Conservation (phyloP, 352 stramenopile species). For the Achlya hypogyna region DNA sequence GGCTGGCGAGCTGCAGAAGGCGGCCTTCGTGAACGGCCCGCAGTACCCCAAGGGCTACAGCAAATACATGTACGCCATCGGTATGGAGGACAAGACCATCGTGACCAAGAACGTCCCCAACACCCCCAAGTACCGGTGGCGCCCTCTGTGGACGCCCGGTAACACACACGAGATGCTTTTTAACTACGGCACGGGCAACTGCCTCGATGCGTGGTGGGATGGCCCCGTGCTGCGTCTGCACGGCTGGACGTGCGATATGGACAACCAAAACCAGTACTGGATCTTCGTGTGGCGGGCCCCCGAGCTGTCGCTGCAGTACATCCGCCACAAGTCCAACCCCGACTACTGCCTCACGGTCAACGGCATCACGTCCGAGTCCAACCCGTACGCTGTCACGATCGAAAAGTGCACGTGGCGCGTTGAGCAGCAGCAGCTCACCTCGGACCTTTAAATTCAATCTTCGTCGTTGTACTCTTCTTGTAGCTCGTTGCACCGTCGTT, state of each 20-base stretch:
- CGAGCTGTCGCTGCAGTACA: not conserved
- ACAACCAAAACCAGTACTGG: slow-evolving; percentile 1
- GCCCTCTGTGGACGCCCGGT: too few relatives aligned
- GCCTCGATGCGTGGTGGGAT: slow-evolving; percentile 5
- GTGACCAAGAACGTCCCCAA: too few relatives aligned
- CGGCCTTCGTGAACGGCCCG: too few relatives aligned
- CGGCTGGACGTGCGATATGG: not conserved
- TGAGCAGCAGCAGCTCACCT: not conserved
- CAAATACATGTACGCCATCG: too few relatives aligned
- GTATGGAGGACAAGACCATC: too few relatives aligned
- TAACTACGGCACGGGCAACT: too few relatives aligned
- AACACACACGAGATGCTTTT: too few relatives aligned
- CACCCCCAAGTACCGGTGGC: too few relatives aligned
- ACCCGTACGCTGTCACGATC: not conserved
- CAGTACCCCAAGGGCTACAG: too few relatives aligned
- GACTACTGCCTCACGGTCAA: not conserved
- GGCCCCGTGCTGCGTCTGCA: not conserved
- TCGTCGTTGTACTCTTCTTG: slow-evolving; percentile 19
- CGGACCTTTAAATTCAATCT: slow-evolving; percentile 27
- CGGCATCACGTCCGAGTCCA: not conserved
- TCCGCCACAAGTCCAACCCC: not conserved
- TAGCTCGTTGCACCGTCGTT: too few relatives aligned
- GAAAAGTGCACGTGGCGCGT: not conserved
- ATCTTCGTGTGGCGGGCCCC: too few relatives aligned
- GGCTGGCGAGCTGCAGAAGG: too few relatives aligned